Evolutionary conservation across 257 asterid genomes (phyloP).

Genomic region (Solanum acaule): DNA sequence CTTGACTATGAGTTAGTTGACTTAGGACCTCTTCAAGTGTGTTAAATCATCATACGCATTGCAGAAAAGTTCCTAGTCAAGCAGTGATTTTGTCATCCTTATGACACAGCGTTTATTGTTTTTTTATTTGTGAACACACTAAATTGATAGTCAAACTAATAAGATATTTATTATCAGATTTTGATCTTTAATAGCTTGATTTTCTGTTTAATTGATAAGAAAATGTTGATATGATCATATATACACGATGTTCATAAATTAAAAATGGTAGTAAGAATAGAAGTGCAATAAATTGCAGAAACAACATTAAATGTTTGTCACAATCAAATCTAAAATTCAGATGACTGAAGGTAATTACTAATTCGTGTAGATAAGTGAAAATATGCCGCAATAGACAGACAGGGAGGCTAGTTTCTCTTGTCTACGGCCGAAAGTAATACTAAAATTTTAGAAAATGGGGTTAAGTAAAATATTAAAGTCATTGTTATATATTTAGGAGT

Average conservation of each 20-base stretch:
- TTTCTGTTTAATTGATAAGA: no score
- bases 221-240: background rate
- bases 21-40: background rate
- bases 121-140: background rate
- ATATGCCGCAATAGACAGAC: background rate
- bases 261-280: no score
- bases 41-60: background rate
- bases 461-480: background rate
- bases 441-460: no score
- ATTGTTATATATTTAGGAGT: background rate
- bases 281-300: no score
- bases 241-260: background rate
- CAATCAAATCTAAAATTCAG: background rate
- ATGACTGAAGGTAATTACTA: background rate
- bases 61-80: background rate
- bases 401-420: background rate
- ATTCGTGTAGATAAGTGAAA: background rate
- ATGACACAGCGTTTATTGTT: background rate
- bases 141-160: no score
- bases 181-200: no score
- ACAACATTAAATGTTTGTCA: no score
- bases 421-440: no score
- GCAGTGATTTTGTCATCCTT: background rate
- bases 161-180: background rate
- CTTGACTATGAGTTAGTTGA: background rate